Evolutionary conservation across 2,329 filamentous ascomycete species (phyloP).

Genomic region (Zymoseptoria crescenta): DNA sequence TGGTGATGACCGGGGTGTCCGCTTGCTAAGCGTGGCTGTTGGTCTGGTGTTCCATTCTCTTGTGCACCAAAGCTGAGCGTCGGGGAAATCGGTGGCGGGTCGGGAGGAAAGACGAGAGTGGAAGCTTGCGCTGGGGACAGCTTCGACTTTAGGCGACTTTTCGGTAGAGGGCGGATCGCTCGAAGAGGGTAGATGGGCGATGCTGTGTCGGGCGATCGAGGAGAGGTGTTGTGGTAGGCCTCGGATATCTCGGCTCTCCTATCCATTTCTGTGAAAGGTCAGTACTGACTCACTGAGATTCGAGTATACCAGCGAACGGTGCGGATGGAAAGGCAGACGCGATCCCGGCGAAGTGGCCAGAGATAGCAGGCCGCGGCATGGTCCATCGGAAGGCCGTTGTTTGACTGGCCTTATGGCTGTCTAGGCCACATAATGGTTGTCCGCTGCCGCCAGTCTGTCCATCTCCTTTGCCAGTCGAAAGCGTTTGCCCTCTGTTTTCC

Average conservation of each 20-base stretch:
- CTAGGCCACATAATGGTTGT: background rate
- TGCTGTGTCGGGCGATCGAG: conserved; percentile 53
- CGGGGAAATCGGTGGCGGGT: conserved; percentile 58
- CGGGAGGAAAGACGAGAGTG: conserved; percentile 72
- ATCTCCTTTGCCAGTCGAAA: background rate
- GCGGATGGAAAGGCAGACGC: background rate
- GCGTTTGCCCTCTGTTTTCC: background rate
- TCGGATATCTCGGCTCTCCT: background rate
- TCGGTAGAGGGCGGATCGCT: conserved; percentile 86
- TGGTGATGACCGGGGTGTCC: conserved; percentile 15
- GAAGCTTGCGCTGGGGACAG: conserved; percentile 78
- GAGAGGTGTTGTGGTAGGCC: conserved; percentile 6
- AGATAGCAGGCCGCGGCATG: background rate
- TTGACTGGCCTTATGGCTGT: background rate
- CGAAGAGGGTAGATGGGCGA: conserved; percentile 80
- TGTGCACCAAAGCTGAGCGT: conserved; percentile 21
- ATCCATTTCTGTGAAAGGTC: background rate
- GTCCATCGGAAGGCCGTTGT: background rate
- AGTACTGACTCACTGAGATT: background rate
- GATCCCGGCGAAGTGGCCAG: background rate
- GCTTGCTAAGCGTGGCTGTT: conserved; percentile 19
- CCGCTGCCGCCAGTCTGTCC: background rate
- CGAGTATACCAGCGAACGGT: background rate
- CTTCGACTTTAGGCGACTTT: conserved; percentile 77
- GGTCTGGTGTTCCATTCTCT: conserved; percentile 15